Percentiles rank a stretch among this genome's conserved stretches.
These are phyloP conservation scores for Coniochaeta sp. DNA, from an alignment of 2,329 filamentous ascomycete genomes.

Conservation along the genomic window DNA sequence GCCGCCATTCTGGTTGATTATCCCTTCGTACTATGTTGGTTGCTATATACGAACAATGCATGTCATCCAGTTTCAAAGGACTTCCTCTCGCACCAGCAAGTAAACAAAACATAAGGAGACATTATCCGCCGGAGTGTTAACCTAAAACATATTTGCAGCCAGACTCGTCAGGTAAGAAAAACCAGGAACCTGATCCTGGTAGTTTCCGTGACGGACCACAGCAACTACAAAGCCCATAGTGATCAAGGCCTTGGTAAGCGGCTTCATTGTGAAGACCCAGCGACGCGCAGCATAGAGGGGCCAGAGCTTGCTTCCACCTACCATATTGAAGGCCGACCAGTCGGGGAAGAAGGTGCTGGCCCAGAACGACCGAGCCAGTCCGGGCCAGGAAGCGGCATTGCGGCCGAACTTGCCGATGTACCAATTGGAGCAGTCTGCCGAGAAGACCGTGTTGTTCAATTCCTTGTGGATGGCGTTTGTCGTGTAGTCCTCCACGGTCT, in stretches of 20 bases:
- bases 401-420: slow-evolving; percentile 23
- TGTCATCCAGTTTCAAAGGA: too few relatives aligned
- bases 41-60: too few relatives aligned
- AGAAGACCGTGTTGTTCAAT: slow-evolving; percentile 25
- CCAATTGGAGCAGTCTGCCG: slow-evolving; percentile 31
- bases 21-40: too few relatives aligned
- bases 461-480: slow-evolving; percentile 21
- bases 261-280: neutral
- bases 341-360: neutral
- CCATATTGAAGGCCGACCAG: neutral
- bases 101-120: too few relatives aligned
- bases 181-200: too few relatives aligned
- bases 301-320: neutral
- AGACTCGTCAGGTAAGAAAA: too few relatives aligned
- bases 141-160: too few relatives aligned
- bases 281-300: neutral
- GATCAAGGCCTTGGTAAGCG: neutral
- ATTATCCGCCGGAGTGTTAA: too few relatives aligned
- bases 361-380: neutral
- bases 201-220: too few relatives aligned
- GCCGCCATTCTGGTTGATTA: too few relatives aligned
- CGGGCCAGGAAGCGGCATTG: neutral
- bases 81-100: too few relatives aligned
- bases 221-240: neutral
- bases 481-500: slow-evolving; percentile 21